A percentile compares a stretch with the other conserved stretches of the same genome.
Conservation (phyloP, 2,329 filamentous ascomycete species). For the Xylariaceae sp. region DNA sequence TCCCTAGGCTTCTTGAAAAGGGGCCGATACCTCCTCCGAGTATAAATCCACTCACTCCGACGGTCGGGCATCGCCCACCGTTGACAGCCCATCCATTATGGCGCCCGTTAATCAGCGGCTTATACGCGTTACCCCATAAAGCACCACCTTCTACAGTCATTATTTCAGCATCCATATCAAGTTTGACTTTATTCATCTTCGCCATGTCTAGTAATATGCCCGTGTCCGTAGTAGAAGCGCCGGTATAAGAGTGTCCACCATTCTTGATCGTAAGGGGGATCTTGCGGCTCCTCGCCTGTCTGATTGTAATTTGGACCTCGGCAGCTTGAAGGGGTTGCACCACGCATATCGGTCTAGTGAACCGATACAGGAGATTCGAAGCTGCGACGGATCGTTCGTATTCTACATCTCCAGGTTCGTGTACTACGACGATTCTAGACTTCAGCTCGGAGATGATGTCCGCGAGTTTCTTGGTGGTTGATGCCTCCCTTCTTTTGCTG, state of each 20-base stretch:
- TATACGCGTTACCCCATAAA: conserved; percentile 43
- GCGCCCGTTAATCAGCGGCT: conserved; percentile 33
- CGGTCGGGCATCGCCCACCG: conserved; percentile 41
- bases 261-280: conserved; percentile 38
- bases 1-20: conserved; percentile 44
- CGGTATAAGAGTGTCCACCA: conserved; percentile 42
- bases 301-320: conserved; percentile 31
- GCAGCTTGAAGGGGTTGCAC: conserved; percentile 28
- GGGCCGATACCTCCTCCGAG: conserved; percentile 46
- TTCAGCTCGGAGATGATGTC: neutral
- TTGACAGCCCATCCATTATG: conserved; percentile 36
- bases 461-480: too few relatives aligned
- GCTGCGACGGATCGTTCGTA: conserved; percentile 36
- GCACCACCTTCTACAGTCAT: conserved; percentile 38
- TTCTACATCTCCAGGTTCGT: conserved; percentile 9
- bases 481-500: too few relatives aligned
- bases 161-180: conserved; percentile 26
- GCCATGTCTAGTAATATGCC: conserved; percentile 41
- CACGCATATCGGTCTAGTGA: conserved; percentile 33
- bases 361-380: conserved; percentile 39
- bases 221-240: conserved; percentile 37
- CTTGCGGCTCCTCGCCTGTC: conserved; percentile 2
- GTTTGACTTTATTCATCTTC: conserved; percentile 37
- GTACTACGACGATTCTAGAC: neutral
- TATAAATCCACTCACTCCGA: conserved; percentile 48